Evolutionary conservation across 345 rosid genomes (phyloP), one percentile per base, ranked within the genome.

Genomic region (Acer yangbiense): DNA sequence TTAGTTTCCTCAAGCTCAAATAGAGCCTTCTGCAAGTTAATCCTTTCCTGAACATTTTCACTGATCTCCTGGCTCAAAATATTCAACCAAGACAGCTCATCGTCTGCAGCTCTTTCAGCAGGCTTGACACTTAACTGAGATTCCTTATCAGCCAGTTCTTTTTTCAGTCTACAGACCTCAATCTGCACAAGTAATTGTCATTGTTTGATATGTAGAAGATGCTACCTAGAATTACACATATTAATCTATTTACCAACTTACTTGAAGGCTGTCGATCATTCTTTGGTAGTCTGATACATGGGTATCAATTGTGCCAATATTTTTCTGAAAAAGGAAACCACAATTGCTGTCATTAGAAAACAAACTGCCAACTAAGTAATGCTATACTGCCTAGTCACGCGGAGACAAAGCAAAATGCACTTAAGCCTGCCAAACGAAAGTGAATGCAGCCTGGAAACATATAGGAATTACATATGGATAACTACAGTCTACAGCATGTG

Each of bases 231-330:
- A 66, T 58, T 35, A 68, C 14, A 73, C 14, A 69, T 9, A 69
- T 11, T 76, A 79, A 50, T 66, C n/a, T 25, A 79, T 39, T 54
- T 43, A 77, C 67, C 41, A 48, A 70, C 85, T 66, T 81, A 83
- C 99, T 90, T 95, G 97, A 86, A 95, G 99, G 87, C 86, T 88
- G 82, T 95, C 99, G 82, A 95, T 93, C 98, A 95, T 95, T 67
- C 90, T 88, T 79, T 95, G 98, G 88, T 95, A 95, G 87, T 95
- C 99, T 72, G 97, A 90, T 65, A 95, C 90, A 71, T 93, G 97
- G 62, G 90, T 90, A 77, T 93, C 94, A 20, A 95, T 80, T 77
- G 97, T 91, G 78, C 99, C 99, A 48, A 95, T 89, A 80, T 93
- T 95, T 93, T 95, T 91, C 98, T 95, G 88, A 18, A 74, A 43